These are phyloP conservation scores for Bocquillonia castaneifolia DNA, from an alignment of 441 rosid species.

Conservation along the genomic window DNA sequence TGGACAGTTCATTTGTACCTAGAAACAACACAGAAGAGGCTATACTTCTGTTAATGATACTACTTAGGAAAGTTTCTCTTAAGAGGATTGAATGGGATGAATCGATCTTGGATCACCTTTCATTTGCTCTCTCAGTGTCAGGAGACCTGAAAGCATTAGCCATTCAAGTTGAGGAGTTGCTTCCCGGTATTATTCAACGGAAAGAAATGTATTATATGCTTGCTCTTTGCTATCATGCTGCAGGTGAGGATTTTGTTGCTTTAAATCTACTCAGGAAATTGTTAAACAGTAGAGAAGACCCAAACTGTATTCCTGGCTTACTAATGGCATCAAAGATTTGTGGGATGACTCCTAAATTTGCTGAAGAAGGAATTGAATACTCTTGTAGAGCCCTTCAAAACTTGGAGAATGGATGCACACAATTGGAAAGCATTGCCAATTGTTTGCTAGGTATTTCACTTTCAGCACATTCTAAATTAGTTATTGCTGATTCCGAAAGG, in stretches of 20 bases:
- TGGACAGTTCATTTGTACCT: conserved; percentile 75
- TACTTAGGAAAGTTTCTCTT: conserved; percentile 56
- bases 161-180: conserved; percentile 58
- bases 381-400: conserved; percentile 50
- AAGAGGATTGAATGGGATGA: conserved; percentile 68
- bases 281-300: conserved; percentile 47
- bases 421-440: conserved; percentile 45
- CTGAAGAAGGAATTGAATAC: conserved; percentile 62
- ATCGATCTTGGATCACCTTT: conserved; percentile 70
- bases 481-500: conserved; percentile 47
- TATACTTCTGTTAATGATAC: conserved; percentile 63
- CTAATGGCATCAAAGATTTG: conserved; percentile 76
- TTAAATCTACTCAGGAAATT: conserved; percentile 63
- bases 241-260: conserved; percentile 63
- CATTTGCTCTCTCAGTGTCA: conserved; percentile 64
- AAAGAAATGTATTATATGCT: conserved; percentile 49
- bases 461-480: conserved; percentile 48
- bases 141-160: conserved; percentile 59
- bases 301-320: conserved; percentile 45
- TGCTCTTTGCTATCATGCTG: conserved; percentile 65
- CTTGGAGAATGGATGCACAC: conserved; percentile 41
- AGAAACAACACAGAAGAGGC: conserved; percentile 78
- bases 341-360: conserved; percentile 37
- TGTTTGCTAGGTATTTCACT: conserved; percentile 53
- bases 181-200: conserved; percentile 50